Base-by-base conservation (phyloP, 1,139 yeast species). In the Sugiyamaella neomexicana region DNA sequence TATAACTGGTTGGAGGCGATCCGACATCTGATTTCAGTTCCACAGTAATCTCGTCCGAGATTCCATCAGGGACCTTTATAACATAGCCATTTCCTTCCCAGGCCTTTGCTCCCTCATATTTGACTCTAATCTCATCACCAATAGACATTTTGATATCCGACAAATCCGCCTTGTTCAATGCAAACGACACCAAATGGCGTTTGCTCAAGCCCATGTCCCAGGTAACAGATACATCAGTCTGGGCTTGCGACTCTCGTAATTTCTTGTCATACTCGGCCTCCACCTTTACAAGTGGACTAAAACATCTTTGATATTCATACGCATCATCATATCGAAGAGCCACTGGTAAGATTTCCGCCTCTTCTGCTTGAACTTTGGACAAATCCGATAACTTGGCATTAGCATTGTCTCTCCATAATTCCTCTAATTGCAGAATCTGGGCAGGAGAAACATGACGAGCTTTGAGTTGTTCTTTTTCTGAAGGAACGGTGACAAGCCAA, bases 261-360 rank as follows among this genome's bases (percentile, higher is more conserved):
- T 80, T 80, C 62, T 80, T 81, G 69, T 89, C 96, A 66, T 82
- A 82, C 59, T 88, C 95, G 0, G 93, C 88, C 70, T 90, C 97
- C 40, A 85, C 71, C 65, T 88, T 80, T 32, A 91, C 85, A 56
- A 91, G 74, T 0, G 97, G 97, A 7, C 89, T 95, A 70, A 86
- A 90, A 1, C 89, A 80, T 56, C 89, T 75, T 70, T 90, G 97
- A 69, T 91, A 90, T 66, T 89, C 91, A 68, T 79, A 86, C 0
- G 91, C 96, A 70, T 89, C 96, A 54, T 79, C 80, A 68, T 89
- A 91, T 58, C 93, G 77, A 78, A 89, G 78, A 54, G 86, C 74
- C 42, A 87, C 82, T 0, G 96, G 96, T 42, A 80, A 78, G 2
- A 85, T 75, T 49, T 84, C 85, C 56, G 81, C 83, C 53, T 79